Percentiles rank a stretch among this genome's conserved stretches.
phyloP scores from a whole-genome alignment of 305 asterid species.

The Plantago coronopus region DNA sequence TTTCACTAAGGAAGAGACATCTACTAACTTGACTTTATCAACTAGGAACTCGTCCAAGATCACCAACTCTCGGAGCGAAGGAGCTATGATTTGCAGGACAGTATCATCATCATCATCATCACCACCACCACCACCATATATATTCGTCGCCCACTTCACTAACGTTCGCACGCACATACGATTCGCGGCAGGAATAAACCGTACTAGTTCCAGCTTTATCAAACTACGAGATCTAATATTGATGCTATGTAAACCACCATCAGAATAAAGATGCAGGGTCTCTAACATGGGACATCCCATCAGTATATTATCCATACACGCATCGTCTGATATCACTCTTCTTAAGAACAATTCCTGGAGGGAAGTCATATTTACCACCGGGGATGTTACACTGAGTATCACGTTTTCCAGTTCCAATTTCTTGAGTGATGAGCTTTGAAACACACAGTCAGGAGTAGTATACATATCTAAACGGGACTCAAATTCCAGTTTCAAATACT shows the following conservation, averaged over 20 bases:
- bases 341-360: neutral
- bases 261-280: neutral
- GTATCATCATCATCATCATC: accelerated
- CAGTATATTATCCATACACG: neutral
- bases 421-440: neutral
- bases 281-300: neutral
- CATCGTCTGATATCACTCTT: neutral
- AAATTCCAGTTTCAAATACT: neutral
- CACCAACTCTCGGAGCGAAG: neutral
- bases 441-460: neutral
- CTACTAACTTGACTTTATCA: neutral
- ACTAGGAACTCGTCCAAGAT: neutral
- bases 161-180: too few species aligned
- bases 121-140: too few species aligned
- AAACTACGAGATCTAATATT: neutral
- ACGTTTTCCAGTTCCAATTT: neutral
- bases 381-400: neutral
- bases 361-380: neutral
- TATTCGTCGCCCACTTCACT: too few species aligned
- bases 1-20: neutral
- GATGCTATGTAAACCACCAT: accelerated
- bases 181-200: neutral
- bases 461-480: too few species aligned
- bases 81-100: neutral
- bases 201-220: neutral